Conservation (phyloP, 2,329 filamentous ascomycete species). For the Microsporum ferrugineum region DNA sequence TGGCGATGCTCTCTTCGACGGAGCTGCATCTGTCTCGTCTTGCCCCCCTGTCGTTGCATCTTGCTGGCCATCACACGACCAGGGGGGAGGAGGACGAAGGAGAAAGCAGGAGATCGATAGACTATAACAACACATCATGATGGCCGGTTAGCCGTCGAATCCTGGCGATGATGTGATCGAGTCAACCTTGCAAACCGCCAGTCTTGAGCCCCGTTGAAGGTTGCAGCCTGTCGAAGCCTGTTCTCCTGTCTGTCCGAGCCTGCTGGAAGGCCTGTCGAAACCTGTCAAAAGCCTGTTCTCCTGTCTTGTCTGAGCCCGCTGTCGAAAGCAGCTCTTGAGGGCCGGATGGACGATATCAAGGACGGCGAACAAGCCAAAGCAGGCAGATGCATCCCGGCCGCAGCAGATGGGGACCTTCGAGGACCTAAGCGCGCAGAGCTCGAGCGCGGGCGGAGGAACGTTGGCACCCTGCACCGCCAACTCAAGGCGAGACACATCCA, state of each 20-base stretch:
- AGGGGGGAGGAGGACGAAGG: not conserved
- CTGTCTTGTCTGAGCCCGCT: too few relatives aligned
- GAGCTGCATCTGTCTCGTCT: not conserved
- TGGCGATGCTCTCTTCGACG: not conserved
- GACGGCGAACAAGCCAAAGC: not conserved
- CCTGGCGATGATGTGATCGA: not conserved
- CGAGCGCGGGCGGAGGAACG: not conserved
- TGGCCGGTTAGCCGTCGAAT: not conserved
- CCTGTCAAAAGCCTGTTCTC: too few relatives aligned
- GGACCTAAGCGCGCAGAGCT: not conserved
- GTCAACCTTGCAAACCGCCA: not conserved
- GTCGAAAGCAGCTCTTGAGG: too few relatives aligned
- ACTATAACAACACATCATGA: not conserved
- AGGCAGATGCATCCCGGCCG: not conserved
- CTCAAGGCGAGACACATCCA: conserved; percentile 31
- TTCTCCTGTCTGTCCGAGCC: too few relatives aligned
- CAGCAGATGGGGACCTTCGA: not conserved
- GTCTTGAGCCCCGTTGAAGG: too few relatives aligned
- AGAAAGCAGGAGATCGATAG: not conserved
- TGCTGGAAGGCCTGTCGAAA: too few relatives aligned
- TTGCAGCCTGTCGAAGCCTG: too few relatives aligned
- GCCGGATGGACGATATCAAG: not conserved
- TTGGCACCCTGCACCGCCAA: conserved; percentile 17
- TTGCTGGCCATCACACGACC: not conserved
- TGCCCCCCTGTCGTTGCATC: not conserved